Percentiles rank a stretch among this genome's conserved stretches.
phyloP scores from a whole-genome alignment of 306 rosid species.

The Psophocarpus tetragonolobus region DNA sequence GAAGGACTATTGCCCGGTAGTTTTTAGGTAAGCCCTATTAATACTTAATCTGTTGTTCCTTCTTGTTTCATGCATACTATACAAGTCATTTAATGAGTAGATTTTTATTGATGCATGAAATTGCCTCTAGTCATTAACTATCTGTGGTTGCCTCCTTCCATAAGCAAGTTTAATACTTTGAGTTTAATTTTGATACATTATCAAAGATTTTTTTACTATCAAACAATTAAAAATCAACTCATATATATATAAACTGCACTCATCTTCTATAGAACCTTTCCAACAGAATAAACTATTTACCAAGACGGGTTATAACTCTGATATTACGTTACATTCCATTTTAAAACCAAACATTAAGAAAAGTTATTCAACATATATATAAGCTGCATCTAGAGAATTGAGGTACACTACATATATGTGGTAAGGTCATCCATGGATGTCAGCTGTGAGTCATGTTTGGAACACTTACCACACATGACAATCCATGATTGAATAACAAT shows the following conservation, averaged over 20 bases:
- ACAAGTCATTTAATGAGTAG: not conserved
- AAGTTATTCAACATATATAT: too few relatives aligned
- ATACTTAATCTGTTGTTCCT: not conserved
- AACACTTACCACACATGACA: too few relatives aligned
- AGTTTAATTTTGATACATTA: not conserved
- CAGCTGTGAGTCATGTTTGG: too few relatives aligned
- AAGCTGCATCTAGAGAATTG: too few relatives aligned
- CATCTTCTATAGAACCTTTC: too few relatives aligned
- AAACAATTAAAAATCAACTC: not conserved
- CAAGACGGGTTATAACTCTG: too few relatives aligned
- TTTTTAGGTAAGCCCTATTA: slow-evolving; percentile 67
- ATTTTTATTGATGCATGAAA: not conserved
- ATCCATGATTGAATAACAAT: not conserved
- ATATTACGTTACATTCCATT: too few relatives aligned
- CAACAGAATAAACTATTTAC: too few relatives aligned
- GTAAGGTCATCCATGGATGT: too few relatives aligned
- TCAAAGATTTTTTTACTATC: not conserved
- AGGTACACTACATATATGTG: too few relatives aligned
- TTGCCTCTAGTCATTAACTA: not conserved
- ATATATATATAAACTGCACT: too few relatives aligned
- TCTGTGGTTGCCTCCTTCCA: not conserved
- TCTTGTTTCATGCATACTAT: not conserved
- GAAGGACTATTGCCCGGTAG: slow-evolving; percentile 97
- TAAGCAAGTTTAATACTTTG: not conserved
- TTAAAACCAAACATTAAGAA: too few relatives aligned